phyloP scores from a whole-genome alignment of 345 rosid genomes.

The Populus deltoides region DNA sequence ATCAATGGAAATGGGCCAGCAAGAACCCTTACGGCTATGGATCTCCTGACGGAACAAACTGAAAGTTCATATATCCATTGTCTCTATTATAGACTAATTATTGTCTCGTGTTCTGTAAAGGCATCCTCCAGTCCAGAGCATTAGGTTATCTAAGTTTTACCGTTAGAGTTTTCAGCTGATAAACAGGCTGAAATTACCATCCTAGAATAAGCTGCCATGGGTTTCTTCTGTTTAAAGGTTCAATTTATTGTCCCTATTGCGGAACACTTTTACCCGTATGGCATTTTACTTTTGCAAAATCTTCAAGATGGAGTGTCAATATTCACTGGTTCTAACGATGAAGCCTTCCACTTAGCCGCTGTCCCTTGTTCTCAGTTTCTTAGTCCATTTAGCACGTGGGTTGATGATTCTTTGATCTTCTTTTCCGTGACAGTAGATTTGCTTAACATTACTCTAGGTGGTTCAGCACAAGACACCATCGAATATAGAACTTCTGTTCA shows the following conservation, averaged over 20 bases:
- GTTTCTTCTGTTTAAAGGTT: not conserved
- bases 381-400: no score
- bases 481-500: not conserved
- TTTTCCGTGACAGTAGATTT: no score
- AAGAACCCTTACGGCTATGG: conserved; percentile 88
- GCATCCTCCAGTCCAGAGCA: not conserved
- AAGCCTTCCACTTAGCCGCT: not conserved
- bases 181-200: not conserved
- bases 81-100: not conserved
- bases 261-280: not conserved
- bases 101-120: not conserved
- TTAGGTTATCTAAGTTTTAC: not conserved
- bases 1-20: conserved; percentile 94
- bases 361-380: not conserved
- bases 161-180: conserved; percentile 8
- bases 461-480: not conserved
- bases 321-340: not conserved
- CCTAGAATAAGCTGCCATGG: not conserved
- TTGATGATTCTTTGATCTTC: no score
- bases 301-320: no score
- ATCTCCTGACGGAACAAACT: conserved; percentile 36
- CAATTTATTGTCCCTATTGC: conserved; percentile 1
- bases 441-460: not conserved
- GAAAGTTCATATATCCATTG: not conserved
- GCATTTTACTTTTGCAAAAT: no score